Conservation (phyloP, 73 alveolate species). For the Tetrahymena elliotti region DNA sequence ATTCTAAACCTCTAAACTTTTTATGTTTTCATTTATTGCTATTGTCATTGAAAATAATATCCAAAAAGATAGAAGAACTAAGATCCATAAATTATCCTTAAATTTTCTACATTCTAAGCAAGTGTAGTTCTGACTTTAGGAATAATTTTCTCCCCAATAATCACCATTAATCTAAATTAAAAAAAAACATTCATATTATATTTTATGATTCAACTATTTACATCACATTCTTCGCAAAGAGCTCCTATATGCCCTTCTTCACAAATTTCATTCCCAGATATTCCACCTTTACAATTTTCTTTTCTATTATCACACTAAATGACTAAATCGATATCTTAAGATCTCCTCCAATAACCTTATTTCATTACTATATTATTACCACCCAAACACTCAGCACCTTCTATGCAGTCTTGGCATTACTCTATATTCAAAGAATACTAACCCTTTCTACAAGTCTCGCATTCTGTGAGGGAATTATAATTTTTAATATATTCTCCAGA, state of each 20-base stretch:
- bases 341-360: slow-evolving; percentile 51
- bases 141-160: neutral
- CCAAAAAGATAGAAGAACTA: neutral
- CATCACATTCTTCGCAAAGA: slow-evolving; percentile 16
- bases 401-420: slow-evolving; percentile 14
- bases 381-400: slow-evolving; percentile 35
- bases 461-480: neutral
- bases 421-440: neutral
- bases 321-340: slow-evolving; percentile 19
- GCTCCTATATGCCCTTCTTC: slow-evolving; percentile 34
- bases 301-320: neutral
- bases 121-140: neutral
- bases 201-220: neutral
- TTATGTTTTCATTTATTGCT: neutral
- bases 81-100: neutral
- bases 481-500: neutral
- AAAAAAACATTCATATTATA: neutral
- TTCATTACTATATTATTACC: slow-evolving; percentile 11
- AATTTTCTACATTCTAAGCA: neutral
- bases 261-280: slow-evolving; percentile 4
- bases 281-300: slow-evolving; percentile 22
- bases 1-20: neutral
- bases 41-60: slow-evolving; percentile 2
- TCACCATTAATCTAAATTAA: neutral
- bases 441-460: slow-evolving; percentile 13